Evolutionary conservation across 108 stramenopile species (phyloP), one percentile per base, ranked within the genome.

Genomic region (Asterionellopsis glacialis): DNA sequence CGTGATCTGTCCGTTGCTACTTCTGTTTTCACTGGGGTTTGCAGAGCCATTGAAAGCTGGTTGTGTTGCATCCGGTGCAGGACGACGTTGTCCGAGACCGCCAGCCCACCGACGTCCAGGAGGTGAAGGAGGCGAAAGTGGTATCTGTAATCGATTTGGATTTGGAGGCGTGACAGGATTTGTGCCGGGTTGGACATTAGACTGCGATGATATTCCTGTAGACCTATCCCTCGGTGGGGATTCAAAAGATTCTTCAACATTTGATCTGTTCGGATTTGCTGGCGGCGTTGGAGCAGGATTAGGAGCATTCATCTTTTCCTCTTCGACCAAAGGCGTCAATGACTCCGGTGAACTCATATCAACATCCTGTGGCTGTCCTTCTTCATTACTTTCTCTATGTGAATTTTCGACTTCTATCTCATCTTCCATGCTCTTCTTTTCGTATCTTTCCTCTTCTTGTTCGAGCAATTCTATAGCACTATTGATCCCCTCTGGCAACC

Each of bases 401-500:
- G n/a, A n/a, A n/a, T 62, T 64, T 16, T 22, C 4, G 33, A 7
- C 33, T 33, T 33, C 33, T 33, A 33, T 33, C 51, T 51, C 59
- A 11, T 70, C 65, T 21, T 39, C 52, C 9, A 15, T 21, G 38
- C 25, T 16, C 14, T 67, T 53, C 19, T 76, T 55, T 47, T 69
- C 66, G 56, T 69, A 42, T 65, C 67, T 40, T 50, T 70, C 55
- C 55, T 61, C 51, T 53, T 73, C 56, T 61, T 64, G 75, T 45
- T 66, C 44, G 13, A 88, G 26, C 70, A 92, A 51, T 61, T 92
- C 91, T 74, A 82, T 88, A 11, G 82, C 91, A 49, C 70, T 85
- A 49, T 83, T 63, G 22, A 88, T 67, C 18, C 87, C 91, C 27
- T 87, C 73, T 40, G 91, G 91, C 19, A 92, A 54, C 86, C 90